A percentile compares a stretch with the other conserved stretches of the same genome.
phyloP scores from a whole-genome alignment of 108 stramenopile species.

The Cafeteria roenbergensis region DNA sequence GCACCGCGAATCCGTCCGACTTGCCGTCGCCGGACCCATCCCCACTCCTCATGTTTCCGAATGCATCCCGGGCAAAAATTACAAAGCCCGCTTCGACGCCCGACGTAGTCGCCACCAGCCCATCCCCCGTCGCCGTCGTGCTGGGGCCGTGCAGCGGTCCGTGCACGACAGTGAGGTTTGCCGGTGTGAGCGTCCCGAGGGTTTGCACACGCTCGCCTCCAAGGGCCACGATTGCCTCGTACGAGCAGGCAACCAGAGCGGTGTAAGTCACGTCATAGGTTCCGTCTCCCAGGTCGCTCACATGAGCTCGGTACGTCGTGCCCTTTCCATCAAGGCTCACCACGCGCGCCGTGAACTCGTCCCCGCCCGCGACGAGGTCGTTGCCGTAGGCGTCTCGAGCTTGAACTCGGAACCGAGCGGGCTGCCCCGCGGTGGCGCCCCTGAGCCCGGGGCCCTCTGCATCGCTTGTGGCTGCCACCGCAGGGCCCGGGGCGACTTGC shows the following conservation, averaged over 20 bases:
- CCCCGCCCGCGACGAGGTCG: conserved; percentile 48
- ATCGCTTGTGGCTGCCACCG: conserved; percentile 40
- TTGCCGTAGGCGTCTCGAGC: conserved; percentile 69
- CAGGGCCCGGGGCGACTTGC: conserved; percentile 50
- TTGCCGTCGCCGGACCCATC: conserved; percentile 21
- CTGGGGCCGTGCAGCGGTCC: conserved; percentile 47
- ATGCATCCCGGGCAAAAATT: conserved; percentile 56
- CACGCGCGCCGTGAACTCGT: conserved; percentile 40
- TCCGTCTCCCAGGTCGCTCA: conserved; percentile 52
- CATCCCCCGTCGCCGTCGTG: conserved; percentile 37
- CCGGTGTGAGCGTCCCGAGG: conserved; percentile 24
- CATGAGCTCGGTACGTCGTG: conserved; percentile 37
- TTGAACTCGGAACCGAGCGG: conserved; percentile 49
- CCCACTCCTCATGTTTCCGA: conserved; percentile 54
- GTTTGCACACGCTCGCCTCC: conserved; percentile 39
- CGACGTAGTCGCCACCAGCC: conserved; percentile 42
- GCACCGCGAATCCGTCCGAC: not conserved
- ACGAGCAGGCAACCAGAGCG: conserved; percentile 51
- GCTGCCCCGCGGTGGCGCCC: conserved; percentile 56
- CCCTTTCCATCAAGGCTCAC: conserved; percentile 17
- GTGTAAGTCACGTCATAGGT: conserved; percentile 59
- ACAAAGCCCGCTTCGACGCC: conserved; percentile 44
- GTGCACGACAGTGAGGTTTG: conserved; percentile 48
- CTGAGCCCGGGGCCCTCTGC: conserved; percentile 34
- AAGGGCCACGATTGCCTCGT: conserved; percentile 44